These are phyloP conservation scores for Populus nigra DNA, from an alignment of 345 rosid genomes.

Conservation along the genomic window DNA sequence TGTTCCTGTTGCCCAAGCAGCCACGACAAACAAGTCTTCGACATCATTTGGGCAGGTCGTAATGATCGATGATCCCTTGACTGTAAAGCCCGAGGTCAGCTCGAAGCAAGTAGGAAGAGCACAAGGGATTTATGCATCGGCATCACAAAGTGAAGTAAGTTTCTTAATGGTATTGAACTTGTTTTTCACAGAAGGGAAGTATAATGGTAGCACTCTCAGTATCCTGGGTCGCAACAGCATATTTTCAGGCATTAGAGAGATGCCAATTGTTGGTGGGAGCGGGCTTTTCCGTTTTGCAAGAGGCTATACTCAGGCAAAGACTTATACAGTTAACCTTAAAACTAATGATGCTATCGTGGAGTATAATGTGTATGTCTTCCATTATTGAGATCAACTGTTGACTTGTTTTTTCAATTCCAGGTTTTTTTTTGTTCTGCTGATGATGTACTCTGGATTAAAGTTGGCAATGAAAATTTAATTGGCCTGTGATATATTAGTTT, in stretches of 20 bases:
- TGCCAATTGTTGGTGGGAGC: conserved; percentile 31
- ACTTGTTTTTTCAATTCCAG: no score
- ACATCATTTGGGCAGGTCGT: conserved; percentile 14
- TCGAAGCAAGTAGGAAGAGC: conserved; percentile 16
- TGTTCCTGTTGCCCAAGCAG: conserved; percentile 2
- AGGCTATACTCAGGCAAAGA: conserved; percentile 34
- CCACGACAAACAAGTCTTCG: background rate
- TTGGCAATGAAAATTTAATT: no score
- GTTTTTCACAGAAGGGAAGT: conserved; percentile 19
- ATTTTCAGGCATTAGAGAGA: conserved; percentile 15
- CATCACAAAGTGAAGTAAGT: conserved; percentile 9
- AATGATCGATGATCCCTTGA: conserved; percentile 26
- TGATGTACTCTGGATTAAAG: no score
- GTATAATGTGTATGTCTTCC: conserved; percentile 32
- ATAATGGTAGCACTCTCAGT: conserved; percentile 30
- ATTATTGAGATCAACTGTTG: no score
- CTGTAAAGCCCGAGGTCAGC: conserved; percentile 9
- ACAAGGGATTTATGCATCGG: background rate
- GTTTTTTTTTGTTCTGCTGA: no score
- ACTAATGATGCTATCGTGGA: conserved; percentile 28
- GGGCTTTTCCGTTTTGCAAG: conserved; percentile 23
- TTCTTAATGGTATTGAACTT: conserved; percentile 18
- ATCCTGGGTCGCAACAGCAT: conserved; percentile 18
- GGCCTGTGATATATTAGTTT: no score
- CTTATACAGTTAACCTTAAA: background rate